Evolutionary conservation across 306 rosid species (phyloP).

Genomic region (Clitoria ternatea): DNA sequence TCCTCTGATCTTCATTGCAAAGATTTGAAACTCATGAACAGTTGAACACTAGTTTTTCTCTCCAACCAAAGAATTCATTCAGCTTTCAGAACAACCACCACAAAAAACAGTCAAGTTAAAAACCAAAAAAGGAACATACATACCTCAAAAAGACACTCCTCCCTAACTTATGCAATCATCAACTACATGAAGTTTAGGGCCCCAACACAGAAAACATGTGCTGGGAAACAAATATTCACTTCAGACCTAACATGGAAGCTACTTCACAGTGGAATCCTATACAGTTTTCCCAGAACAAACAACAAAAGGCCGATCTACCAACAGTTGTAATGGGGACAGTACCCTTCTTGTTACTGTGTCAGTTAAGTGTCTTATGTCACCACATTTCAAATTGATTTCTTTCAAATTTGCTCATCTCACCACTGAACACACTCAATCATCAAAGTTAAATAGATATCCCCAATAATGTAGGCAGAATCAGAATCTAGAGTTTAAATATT

Average conservation of each 20-base stretch:
- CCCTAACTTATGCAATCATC: not conserved
- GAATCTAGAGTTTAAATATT: not conserved
- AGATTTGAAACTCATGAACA: slow-evolving; percentile 13
- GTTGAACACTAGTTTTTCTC: not conserved
- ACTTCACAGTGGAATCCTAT: not conserved
- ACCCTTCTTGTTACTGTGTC: not conserved
- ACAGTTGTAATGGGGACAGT: not conserved
- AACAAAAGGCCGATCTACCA: not conserved
- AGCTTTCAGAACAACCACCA: slow-evolving; percentile 10
- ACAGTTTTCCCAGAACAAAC: not conserved
- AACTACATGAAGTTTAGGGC: not conserved
- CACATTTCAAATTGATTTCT: not conserved
- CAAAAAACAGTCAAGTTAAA: not conserved
- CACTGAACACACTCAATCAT: not conserved
- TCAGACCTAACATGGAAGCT: not conserved
- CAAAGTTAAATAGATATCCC: not conserved
- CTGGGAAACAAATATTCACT: slow-evolving; percentile 1
- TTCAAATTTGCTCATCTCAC: not conserved
- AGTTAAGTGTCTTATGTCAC: not conserved
- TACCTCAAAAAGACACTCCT: not conserved
- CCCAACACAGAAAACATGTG: not conserved
- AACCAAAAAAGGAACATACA: not conserved
- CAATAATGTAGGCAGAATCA: not conserved
- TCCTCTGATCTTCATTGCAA: not conserved
- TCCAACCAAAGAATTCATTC: not conserved